Evolutionary conservation across 495 filamentous ascomycete species (phyloP), one percentile per base, ranked within the genome.

Genomic region (Umbilicaria muhlenbergii): DNA sequence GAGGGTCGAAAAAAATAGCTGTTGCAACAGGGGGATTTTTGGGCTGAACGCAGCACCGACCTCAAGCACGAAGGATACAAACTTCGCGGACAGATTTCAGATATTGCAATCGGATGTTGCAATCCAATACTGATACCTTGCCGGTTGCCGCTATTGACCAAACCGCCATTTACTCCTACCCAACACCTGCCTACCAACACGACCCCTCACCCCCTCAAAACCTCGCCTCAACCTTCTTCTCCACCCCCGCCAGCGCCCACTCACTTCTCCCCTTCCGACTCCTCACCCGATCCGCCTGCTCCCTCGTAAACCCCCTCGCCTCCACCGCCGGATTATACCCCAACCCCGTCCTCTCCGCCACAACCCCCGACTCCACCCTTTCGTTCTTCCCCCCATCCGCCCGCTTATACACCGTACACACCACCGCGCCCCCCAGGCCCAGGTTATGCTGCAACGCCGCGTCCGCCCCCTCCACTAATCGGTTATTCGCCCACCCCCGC

Each of bases 261-360:
- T 71, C 71, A 60, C 72, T 81, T 38, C 63, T 68, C 52, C 68
- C 66, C 41, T 62, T 80, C 68, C 71, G 74, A 65, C 84, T 92
- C 52, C 80, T 67, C 33, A 86, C 84, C 14, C 56, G 60, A 50
- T 74, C 74, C 13, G 74, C 81, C 64, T 95, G 84, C 52, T 67
- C 76, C 31, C 70, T 72, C 12, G 84, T 86, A 58, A 93, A 83
- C 4, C 86, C 86, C 62, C 77, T 83, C 28, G 86, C 88, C 63
- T 83, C 83, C 3, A 88, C 78, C 0, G 91, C 91, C 2, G 91
- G 88, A 63, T 98, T 98, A 57, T 98, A 95, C 3, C 86, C 87
- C 3, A 89, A 67, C 38, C 73, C 74, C 13, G 67, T 83, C 41
- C 61, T 57, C 65, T 71, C 74, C 5, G 64, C 78, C 0, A 94